Evolutionary conservation across 1,284 basidiomycete species (phyloP).

Genomic region (Ceratobasidium sp.): DNA sequence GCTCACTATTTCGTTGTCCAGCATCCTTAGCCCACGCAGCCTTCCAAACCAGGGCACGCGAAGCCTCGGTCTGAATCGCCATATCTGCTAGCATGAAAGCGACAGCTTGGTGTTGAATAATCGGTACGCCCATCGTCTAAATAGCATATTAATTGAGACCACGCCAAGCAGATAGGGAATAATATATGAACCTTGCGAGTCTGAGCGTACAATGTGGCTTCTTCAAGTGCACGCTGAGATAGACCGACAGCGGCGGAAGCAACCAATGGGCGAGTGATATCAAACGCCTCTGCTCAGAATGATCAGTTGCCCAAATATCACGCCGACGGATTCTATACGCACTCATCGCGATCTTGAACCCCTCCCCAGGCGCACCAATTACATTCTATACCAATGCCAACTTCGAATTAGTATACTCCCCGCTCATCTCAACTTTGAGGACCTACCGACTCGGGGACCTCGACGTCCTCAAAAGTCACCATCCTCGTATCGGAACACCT

Average conservation of each 20-base stretch:
- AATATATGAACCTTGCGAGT: conserved; percentile 59
- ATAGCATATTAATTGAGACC: too few species aligned
- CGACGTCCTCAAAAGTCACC: conserved; percentile 68
- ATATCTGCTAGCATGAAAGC: conserved; percentile 70
- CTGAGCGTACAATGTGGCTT: conserved; percentile 68
- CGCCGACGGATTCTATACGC: too few species aligned
- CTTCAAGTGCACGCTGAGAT: conserved; percentile 66
- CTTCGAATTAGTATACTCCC: too few species aligned
- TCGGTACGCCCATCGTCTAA: conserved; percentile 67
- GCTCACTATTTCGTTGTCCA: conserved; percentile 63
- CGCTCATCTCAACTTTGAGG: not conserved
- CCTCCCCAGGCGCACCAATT: conserved; percentile 65
- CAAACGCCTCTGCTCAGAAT: conserved; percentile 66
- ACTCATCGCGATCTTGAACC: conserved; percentile 63
- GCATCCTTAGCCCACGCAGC: conserved; percentile 65
- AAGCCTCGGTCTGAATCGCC: conserved; percentile 65
- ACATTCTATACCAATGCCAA: conserved; percentile 60
- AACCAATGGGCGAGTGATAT: conserved; percentile 65
- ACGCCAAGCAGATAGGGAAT: too few species aligned
- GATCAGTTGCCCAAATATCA: conserved; percentile 50
- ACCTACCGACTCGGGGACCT: conserved; percentile 58
- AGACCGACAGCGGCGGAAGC: conserved; percentile 67
- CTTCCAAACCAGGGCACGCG: conserved; percentile 65
- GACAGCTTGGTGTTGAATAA: conserved; percentile 69
- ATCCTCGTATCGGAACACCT: conserved; percentile 68